Evolutionary conservation across 78 protist species (phyloP).

Genomic region (Tieghemostelium lacteum): DNA sequence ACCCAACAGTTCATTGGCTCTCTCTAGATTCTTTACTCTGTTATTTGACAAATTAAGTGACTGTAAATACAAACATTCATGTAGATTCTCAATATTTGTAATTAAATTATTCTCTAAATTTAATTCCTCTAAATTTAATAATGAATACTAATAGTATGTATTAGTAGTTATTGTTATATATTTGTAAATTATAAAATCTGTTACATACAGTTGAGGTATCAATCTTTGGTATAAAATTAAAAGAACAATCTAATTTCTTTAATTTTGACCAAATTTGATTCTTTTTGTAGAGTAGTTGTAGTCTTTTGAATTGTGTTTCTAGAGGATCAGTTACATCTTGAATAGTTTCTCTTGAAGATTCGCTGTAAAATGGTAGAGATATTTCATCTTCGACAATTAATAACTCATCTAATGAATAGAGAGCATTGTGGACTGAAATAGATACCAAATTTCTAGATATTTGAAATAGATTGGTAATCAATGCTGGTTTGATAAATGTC

Average conservation of each 20-base stretch:
- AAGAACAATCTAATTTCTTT: conserved; percentile 25
- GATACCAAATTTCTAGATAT: conserved; percentile 10
- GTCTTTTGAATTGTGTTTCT: conserved; percentile 19
- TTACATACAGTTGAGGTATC: conserved; percentile 43
- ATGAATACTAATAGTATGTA: conserved; percentile 14
- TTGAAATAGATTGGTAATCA: conserved; percentile 29
- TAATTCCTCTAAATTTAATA: conserved; percentile 11
- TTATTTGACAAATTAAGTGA: conserved; percentile 15
- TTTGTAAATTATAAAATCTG: background rate
- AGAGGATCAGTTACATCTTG: background rate
- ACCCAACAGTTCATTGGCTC: conserved; percentile 28
- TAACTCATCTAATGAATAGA: conserved; percentile 64
- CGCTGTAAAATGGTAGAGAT: conserved; percentile 5
- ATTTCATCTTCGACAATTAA: conserved; percentile 58
- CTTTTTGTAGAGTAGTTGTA: conserved; percentile 40
- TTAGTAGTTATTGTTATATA: background rate
- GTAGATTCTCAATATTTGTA: conserved; percentile 39
- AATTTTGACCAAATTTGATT: conserved; percentile 52
- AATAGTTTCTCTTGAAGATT: background rate
- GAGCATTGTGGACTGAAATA: conserved; percentile 13
- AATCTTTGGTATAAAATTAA: conserved; percentile 51
- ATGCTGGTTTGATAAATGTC: conserved; percentile 51
- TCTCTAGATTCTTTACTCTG: background rate
- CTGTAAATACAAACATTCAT: conserved; percentile 41
- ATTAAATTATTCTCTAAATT: conserved; percentile 62